Percentiles rank a stretch among this genome's conserved stretches.
Conservation (phyloP, 305 asterid genomes). For the Rubia balearica region DNA sequence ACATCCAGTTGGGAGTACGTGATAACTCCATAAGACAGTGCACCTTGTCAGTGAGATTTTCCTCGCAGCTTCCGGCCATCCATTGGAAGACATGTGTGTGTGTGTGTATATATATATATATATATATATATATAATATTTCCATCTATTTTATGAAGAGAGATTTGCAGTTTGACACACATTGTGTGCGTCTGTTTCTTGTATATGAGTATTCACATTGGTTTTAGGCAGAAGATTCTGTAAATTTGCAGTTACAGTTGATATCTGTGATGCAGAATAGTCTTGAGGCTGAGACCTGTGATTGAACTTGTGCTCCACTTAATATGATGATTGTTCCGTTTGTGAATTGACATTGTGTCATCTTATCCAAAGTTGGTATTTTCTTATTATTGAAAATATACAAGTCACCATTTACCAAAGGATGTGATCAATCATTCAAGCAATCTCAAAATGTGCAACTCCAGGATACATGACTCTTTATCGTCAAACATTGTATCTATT, state of each 20-base stretch:
- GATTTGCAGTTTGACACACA: slow-evolving; percentile 21
- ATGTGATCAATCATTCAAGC: too few relatives aligned
- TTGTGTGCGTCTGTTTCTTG: slow-evolving; percentile 9
- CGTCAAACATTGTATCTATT: too few relatives aligned
- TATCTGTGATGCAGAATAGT: slow-evolving; percentile 6
- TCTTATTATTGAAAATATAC: too few relatives aligned
- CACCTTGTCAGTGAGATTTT: slow-evolving; percentile 16
- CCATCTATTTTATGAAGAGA: slow-evolving; percentile 26
- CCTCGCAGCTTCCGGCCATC: slow-evolving; percentile 30
- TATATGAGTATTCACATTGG: not conserved
- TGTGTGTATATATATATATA: too few relatives aligned
- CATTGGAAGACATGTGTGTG: slow-evolving; percentile 24
- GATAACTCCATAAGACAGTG: slow-evolving; percentile 11
- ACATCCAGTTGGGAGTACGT: not conserved
- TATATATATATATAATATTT: not conserved
- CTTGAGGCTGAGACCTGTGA: not conserved
- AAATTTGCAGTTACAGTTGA: not conserved
- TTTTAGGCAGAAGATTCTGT: slow-evolving; percentile 4
- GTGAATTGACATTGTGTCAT: slow-evolving; percentile 4
- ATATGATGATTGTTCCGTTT: not conserved
- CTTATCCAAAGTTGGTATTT: not conserved
- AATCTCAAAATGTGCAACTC: too few relatives aligned
- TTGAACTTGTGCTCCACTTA: not conserved
- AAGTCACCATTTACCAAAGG: too few relatives aligned
- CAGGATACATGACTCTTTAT: too few relatives aligned